A percentile compares a stretch with the other conserved stretches of the same genome.
These are phyloP conservation scores for Penicillium steckii DNA, from an alignment of 495 filamentous ascomycete species.

Conservation along the genomic window DNA sequence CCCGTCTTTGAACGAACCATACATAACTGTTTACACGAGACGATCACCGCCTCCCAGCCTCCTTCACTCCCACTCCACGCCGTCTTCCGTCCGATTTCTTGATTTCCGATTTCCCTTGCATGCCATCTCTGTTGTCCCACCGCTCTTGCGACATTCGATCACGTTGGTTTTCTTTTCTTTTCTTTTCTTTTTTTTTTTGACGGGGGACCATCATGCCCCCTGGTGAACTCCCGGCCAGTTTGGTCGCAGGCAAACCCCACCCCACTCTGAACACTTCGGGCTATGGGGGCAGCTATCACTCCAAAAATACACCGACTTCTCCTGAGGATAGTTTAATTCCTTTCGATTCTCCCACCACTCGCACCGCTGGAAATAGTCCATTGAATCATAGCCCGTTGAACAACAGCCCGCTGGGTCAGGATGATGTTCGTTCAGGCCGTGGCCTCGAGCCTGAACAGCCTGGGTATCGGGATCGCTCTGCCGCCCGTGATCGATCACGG, in stretches of 20 bases:
- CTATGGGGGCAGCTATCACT: conserved; percentile 34
- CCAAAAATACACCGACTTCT: conserved; percentile 43
- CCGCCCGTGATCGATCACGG: conserved; percentile 43
- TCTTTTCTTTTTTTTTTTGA: too few relatives aligned
- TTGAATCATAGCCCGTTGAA: conserved; percentile 26
- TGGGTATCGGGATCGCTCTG: conserved; percentile 36
- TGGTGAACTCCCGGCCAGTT: conserved; percentile 47
- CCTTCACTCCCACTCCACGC: neutral
- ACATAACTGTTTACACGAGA: neutral
- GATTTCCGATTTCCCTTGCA: conserved; percentile 17
- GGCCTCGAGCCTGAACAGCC: conserved; percentile 37
- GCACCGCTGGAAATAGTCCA: conserved; percentile 19
- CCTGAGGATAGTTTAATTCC: conserved; percentile 44
- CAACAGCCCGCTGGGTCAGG: conserved; percentile 29
- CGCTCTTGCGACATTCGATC: conserved; percentile 10
- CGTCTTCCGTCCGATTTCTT: too few relatives aligned
- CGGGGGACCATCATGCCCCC: conserved; percentile 44
- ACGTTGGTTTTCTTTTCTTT: too few relatives aligned
- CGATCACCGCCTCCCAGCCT: too few relatives aligned
- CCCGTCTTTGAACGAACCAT: neutral
- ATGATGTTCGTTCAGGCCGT: conserved; percentile 33
- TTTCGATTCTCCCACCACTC: conserved; percentile 43
- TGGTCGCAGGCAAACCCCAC: conserved; percentile 47
- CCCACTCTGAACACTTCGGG: conserved; percentile 43
- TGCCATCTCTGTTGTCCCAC: conserved; percentile 14